Evolutionary conservation across 352 stramenopile species (phyloP), one percentile per base, ranked within the genome.

Genomic region (Pilasporangium apinafurcum): DNA sequence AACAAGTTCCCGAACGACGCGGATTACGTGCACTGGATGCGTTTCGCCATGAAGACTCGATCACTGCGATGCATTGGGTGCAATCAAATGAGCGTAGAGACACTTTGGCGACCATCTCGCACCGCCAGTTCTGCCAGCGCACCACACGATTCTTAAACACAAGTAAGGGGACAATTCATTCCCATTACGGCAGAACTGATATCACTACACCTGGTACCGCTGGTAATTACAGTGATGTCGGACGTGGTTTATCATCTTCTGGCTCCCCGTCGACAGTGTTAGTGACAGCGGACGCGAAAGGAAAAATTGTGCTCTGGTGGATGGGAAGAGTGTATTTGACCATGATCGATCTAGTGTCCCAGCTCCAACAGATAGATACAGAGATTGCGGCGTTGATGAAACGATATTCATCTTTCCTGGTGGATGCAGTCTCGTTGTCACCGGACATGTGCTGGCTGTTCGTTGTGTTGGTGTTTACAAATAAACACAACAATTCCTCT

Each of bases 11-110:
- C 0, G 54, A 70, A 30, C 49, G 52, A 35, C 58, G 56, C 21
- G 49, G 37, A 0, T 34, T 67, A 17, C 52, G 42, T 13, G 32
- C 38, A 3, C 35, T 65, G 17, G 62, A 60, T 7, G 64, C n/a
- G 17, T 59, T 72, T 5, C 53, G 55, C 8, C 74, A 89, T 40
- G 37, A 56, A 37, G 38, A 50, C 16, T 31, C 47, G 8, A 72
- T 89, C 44, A 68, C 65, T n/a, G 56, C 68, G 10, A 84, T 86
- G 68, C 49, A 84, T 17, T 86, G 74, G 77, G 25, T 54, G 3
- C 17, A 28, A 30, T 40, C 18, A 31, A 28, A 20, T 36, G n/a
- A 40, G 37, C 33, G 28, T 25, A 50, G 8, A 26, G 21, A 29
- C n/a, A n/a, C n/a, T n/a, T n/a, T n/a, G n/a, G n/a, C n/a, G n/a